Conservation (phyloP, 108 stramenopile species). For the Parmales sp. region DNA sequence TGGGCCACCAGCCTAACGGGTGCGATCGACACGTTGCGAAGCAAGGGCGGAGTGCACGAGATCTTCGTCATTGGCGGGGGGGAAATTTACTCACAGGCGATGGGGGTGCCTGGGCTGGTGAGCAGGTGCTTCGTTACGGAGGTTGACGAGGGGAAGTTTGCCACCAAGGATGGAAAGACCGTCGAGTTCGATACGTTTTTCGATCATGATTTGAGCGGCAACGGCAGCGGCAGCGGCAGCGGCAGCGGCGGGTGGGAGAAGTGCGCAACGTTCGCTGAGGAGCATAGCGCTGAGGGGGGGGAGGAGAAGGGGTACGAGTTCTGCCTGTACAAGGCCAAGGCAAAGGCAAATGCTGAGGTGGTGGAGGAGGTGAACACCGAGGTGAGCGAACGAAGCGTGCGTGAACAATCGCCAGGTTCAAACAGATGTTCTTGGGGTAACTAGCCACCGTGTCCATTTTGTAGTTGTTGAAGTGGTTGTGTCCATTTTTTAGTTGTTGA, state of each 20-base stretch:
- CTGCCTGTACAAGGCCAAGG: neutral
- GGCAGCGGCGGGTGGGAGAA: neutral
- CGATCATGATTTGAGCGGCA: neutral
- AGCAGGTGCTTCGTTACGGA: neutral
- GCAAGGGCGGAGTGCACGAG: constrained; percentile 13
- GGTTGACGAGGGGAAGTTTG: neutral
- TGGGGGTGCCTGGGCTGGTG: constrained; percentile 47
- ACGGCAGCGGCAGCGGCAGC: constrained; percentile 7
- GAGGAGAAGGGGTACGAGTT: neutral
- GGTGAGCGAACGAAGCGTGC: too few relatives aligned
- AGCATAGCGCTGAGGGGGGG: neutral
- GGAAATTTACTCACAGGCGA: constrained; percentile 70
- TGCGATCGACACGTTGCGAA: constrained; percentile 50
- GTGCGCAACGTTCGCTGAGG: constrained; percentile 26
- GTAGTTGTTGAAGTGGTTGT: too few relatives aligned
- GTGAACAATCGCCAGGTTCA: too few relatives aligned
- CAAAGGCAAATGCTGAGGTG: neutral
- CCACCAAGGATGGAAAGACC: neutral
- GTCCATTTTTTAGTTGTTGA: too few relatives aligned
- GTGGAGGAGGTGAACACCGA: neutral
- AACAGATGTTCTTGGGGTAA: too few relatives aligned
- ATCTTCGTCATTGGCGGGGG: constrained; percentile 92
- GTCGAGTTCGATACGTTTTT: neutral
- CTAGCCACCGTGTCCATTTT: too few relatives aligned
- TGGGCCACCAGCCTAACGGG: constrained; percentile 61